phyloP scores from a whole-genome alignment of 1,139 yeast species.

The Candida sanyaensis region DNA sequence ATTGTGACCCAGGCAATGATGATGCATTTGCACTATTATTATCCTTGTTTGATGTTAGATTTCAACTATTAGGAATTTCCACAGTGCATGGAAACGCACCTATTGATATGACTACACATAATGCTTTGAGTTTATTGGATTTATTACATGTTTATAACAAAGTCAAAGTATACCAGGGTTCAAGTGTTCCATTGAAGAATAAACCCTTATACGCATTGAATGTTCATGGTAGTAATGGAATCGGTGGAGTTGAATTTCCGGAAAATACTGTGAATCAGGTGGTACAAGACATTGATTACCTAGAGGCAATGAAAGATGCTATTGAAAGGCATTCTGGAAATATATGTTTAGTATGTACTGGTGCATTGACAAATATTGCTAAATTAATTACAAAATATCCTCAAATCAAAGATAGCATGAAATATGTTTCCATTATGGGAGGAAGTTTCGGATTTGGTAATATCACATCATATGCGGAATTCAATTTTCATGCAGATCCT shows the following conservation, averaged over 20 bases:
- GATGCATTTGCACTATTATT: constrained; percentile 78
- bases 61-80: constrained; percentile 70
- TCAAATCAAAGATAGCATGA: constrained; percentile 45
- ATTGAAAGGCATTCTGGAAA: constrained; percentile 43
- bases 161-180: constrained; percentile 66
- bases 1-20: constrained; percentile 93
- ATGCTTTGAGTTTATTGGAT: constrained; percentile 68
- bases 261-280: constrained; percentile 40
- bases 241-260: constrained; percentile 69
- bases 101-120: constrained; percentile 64
- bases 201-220: constrained; percentile 55
- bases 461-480: constrained; percentile 65
- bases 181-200: constrained; percentile 54
- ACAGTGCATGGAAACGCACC: constrained; percentile 85
- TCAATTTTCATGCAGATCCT: constrained; percentile 77
- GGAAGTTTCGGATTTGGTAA: constrained; percentile 59
- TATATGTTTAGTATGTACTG: constrained; percentile 65
- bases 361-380: constrained; percentile 73
- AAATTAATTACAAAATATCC: constrained; percentile 54
- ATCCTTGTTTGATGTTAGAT: constrained; percentile 59
- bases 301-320: constrained; percentile 59
- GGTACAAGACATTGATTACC: constrained; percentile 42
- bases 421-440: constrained; percentile 70
- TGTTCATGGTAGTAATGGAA: constrained; percentile 74
- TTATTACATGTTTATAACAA: constrained; percentile 43